phyloP scores from a whole-genome alignment of 83 land plant genomes.

The Thuja plicata region DNA sequence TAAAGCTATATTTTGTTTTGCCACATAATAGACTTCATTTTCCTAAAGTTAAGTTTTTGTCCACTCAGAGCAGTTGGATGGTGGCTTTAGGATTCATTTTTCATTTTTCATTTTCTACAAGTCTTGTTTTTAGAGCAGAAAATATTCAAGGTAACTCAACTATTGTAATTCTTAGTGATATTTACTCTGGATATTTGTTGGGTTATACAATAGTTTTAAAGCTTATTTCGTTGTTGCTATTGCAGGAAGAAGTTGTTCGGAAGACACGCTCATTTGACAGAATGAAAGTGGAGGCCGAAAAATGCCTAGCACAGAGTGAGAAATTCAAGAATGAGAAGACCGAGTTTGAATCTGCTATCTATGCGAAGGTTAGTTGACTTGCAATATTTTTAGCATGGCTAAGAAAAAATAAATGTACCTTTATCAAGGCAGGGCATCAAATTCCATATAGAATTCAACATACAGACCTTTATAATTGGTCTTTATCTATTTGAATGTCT shows the following conservation, averaged over 20 bases:
- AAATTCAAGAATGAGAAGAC: constrained; percentile 56
- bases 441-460: background rate
- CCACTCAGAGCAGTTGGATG: background rate
- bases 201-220: background rate
- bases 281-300: constrained; percentile 77
- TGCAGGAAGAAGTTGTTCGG: constrained; percentile 73
- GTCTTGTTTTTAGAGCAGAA: background rate
- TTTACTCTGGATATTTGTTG: background rate
- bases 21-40: background rate
- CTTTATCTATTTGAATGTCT: too few species aligned
- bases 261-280: constrained; percentile 65
- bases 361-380: constrained; percentile 52
- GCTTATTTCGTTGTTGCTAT: background rate
- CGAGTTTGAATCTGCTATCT: constrained; percentile 73
- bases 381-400: background rate
- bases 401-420: background rate
- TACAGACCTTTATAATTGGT: too few species aligned
- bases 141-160: background rate
- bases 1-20: background rate
- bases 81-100: background rate
- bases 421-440: background rate
- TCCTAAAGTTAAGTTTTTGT: background rate
- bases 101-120: background rate
- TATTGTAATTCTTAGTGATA: background rate
- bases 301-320: constrained; percentile 73